phyloP scores from a whole-genome alignment of 2,329 filamentous ascomycete species.

The Trichophyton schoenleinii region DNA sequence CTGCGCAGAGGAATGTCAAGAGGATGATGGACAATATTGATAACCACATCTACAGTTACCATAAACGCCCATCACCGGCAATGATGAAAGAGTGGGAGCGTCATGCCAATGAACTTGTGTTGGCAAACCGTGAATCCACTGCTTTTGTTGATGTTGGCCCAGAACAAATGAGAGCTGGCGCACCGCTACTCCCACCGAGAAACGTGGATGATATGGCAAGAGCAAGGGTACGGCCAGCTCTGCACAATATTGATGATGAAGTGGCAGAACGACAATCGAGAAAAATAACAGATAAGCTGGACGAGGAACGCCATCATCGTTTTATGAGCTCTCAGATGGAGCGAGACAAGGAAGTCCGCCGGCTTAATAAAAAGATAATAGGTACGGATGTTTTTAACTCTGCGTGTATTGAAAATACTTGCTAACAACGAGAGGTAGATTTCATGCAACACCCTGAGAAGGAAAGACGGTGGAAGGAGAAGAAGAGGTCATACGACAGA shows the following conservation, averaged over 20 bases:
- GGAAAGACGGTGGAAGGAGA: not conserved
- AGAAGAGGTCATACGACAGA: not conserved
- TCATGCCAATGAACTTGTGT: constrained; percentile 6
- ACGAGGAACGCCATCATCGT: constrained; percentile 3
- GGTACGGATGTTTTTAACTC: constrained; percentile 1
- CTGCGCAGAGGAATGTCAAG: constrained; percentile 67
- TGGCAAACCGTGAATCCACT: constrained; percentile 4
- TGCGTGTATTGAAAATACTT: no score
- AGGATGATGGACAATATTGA: constrained; percentile 63
- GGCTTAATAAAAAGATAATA: constrained; percentile 4
- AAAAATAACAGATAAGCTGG: constrained; percentile 8
- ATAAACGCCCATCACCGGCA: constrained; percentile 7
- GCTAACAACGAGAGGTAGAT: not conserved
- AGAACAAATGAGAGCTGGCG: not conserved
- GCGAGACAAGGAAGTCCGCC: constrained; percentile 7
- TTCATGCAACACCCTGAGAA: not conserved
- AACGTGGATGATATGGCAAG: constrained; percentile 65
- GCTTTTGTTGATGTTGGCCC: not conserved
- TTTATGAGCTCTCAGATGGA: not conserved
- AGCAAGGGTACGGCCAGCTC: constrained; percentile 6
- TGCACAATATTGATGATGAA: constrained; percentile 7
- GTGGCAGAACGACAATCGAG: constrained; percentile 3
- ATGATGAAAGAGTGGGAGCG: constrained; percentile 10
- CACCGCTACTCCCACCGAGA: constrained; percentile 48
- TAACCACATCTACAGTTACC: constrained; percentile 49